These are phyloP conservation scores for Dictyostelium intermedium DNA, from an alignment of 78 protist genomes.

Conservation along the genomic window DNA sequence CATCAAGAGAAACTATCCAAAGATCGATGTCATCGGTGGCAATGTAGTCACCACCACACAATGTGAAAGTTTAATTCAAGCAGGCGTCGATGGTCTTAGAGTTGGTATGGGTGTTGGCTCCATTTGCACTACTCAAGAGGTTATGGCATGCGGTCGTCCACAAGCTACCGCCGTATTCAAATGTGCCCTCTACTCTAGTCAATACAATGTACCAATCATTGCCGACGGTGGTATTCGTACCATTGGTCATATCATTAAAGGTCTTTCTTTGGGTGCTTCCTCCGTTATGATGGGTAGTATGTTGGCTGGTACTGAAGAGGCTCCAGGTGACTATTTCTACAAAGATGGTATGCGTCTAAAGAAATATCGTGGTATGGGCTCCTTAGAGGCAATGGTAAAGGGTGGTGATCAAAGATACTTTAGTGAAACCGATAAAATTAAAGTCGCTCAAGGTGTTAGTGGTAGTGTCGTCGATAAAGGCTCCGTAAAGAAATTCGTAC, in stretches of 20 bases:
- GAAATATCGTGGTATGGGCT: constrained; percentile 96
- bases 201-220: constrained; percentile 91
- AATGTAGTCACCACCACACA: constrained; percentile 91
- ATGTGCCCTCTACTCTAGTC: constrained; percentile 58
- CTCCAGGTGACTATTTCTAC: constrained; percentile 94
- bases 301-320: constrained; percentile 97
- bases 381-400: constrained; percentile 93
- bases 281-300: constrained; percentile 97
- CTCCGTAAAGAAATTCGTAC: constrained; percentile 72
- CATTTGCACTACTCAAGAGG: constrained; percentile 96
- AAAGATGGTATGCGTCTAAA: constrained; percentile 92
- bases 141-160: constrained; percentile 79
- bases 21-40: constrained; percentile 90
- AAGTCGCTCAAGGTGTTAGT: constrained; percentile 94
- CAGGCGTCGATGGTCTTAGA: constrained; percentile 95
- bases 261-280: constrained; percentile 93
- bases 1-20: constrained; percentile 61
- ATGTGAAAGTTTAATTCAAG: constrained; percentile 89
- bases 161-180: constrained; percentile 92
- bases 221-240: constrained; percentile 97
- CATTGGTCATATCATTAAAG: constrained; percentile 95
- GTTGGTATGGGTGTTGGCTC: constrained; percentile 98
- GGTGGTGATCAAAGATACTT: constrained; percentile 82
- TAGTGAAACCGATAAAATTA: constrained; percentile 86
- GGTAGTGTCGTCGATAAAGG: constrained; percentile 96